Conservation (phyloP, 2,329 filamentous ascomycete species). For the Paramyrothecium roridum region DNA sequence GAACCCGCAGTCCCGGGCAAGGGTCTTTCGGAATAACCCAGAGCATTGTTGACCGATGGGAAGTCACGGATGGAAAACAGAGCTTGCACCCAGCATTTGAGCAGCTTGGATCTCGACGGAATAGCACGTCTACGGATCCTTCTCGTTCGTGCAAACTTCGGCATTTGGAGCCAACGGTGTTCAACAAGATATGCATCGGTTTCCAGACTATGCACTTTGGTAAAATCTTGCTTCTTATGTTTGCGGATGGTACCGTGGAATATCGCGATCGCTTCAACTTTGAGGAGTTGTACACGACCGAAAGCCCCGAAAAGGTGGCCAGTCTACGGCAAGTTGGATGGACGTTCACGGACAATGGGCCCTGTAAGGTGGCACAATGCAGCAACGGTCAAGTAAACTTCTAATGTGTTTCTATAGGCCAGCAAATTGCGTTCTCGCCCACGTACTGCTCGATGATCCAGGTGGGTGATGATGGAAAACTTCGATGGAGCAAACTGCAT, state of each 20-base stretch:
- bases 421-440: slow-evolving; percentile 60
- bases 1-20: slow-evolving; percentile 56
- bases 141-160: slow-evolving; percentile 44
- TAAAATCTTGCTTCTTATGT: slow-evolving; percentile 67
- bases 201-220: slow-evolving; percentile 68
- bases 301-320: slow-evolving; percentile 62
- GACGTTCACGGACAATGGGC: slow-evolving; percentile 61
- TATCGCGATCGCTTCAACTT: slow-evolving; percentile 76
- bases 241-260: slow-evolving; percentile 78
- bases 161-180: slow-evolving; percentile 64
- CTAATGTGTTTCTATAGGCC: slow-evolving; percentile 33
- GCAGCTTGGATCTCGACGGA: slow-evolving; percentile 64
- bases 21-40: slow-evolving; percentile 60
- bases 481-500: slow-evolving; percentile 56
- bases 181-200: slow-evolving; percentile 69
- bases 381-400: neutral
- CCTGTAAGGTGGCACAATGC: slow-evolving; percentile 47
- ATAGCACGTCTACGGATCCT: slow-evolving; percentile 37
- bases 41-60: slow-evolving; percentile 81
- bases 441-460: slow-evolving; percentile 58
- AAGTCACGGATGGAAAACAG: slow-evolving; percentile 66
- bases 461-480: slow-evolving; percentile 53
- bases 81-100: slow-evolving; percentile 73
- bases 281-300: slow-evolving; percentile 62
- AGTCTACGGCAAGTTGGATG: slow-evolving; percentile 78